Evolutionary conservation across 306 rosid genomes (phyloP), one percentile per base, ranked within the genome.

Genomic region (Rosa multiflora): DNA sequence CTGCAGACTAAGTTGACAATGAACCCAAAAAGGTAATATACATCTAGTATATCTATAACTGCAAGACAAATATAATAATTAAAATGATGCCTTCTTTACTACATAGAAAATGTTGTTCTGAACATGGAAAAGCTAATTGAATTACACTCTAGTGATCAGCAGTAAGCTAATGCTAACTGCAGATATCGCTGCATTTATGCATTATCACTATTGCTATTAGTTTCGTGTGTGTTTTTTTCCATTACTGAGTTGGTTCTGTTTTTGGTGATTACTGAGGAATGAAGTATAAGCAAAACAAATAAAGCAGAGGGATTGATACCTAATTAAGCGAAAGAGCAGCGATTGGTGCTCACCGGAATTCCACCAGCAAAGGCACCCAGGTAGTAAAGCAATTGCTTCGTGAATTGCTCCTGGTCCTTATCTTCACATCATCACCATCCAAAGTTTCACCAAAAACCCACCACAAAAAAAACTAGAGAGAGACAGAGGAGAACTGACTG

Each of bases 391-490:
- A 95, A 89, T 77, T 95, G 98, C 87, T 81, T 95, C 6, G 91
- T 82, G 74, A 95, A 95, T 83, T 93, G 96, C 74, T 95, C 97
- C 81, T 95, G 97, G 81, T 95, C 98, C 97, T 95, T 95, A 80
- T 95, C 99, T 95, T 76, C 18, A 18, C 23, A 75, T 75, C 56
- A 75, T 44, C 42, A 21, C 23, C 40, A 13, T 46, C 10, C 26
- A 59, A 32, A 32, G 3, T 32, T 32, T 1, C 35, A 32, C 35
- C 26, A 23, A 75, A 42, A 75, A 6, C 3, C 35, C 35, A 32
- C 35, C 26, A 23, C 26, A 23, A 0, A 23, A 23, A 23, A 23
- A 23, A 23, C 26, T 23, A 23, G 26, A 23, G 26, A 23, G 26
- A 23, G 26, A 23, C 26, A 23, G 26, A 23, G 26, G 26, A 23